A percentile compares a stretch with the other conserved stretches of the same genome.
These are phyloP conservation scores for Mallotus repandus DNA, from an alignment of 441 rosid species.

Conservation along the genomic window DNA sequence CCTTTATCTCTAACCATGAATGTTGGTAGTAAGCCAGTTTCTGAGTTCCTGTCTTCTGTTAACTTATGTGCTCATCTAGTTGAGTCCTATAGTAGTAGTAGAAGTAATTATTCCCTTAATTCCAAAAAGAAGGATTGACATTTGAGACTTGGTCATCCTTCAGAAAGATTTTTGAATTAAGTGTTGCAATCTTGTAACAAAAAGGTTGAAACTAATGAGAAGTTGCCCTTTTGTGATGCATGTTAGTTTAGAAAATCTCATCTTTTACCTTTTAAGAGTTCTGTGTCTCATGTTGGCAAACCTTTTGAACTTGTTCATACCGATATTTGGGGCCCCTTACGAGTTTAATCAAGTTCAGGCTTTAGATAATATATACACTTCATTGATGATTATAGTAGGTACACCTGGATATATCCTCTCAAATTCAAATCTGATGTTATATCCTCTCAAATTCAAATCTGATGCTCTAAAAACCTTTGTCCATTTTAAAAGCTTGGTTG, in stretches of 20 bases:
- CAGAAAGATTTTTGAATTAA: no score
- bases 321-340: background rate
- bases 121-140: no score
- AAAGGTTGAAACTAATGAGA: no score
- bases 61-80: no score
- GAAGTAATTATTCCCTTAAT: no score
- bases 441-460: no score
- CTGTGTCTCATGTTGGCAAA: background rate
- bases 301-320: background rate
- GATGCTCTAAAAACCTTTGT: background rate
- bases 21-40: no score
- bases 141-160: no score
- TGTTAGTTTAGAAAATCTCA: background rate
- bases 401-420: background rate
- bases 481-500: background rate
- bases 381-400: background rate
- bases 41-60: no score
- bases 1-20: no score
- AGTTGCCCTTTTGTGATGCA: background rate
- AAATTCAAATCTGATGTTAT: background rate
- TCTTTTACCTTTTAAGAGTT: background rate
- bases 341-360: background rate
- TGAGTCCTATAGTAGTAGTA: no score
- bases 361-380: background rate
- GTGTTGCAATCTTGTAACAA: no score